Conservation (phyloP, 2,329 filamentous ascomycete species). For the Sclerotinia borealis region DNA sequence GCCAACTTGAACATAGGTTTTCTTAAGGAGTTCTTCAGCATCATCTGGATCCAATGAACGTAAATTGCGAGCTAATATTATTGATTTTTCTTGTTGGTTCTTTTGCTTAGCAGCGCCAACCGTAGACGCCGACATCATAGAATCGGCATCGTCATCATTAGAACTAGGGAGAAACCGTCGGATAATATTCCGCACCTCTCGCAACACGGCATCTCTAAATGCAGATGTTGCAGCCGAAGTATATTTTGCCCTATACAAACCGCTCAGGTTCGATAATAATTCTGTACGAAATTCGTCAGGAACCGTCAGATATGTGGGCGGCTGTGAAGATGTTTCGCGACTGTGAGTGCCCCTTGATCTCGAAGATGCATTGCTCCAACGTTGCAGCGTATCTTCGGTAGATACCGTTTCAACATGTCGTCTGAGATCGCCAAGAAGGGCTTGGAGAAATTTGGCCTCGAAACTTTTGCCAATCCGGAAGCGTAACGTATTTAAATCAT, state of each 20-base stretch:
- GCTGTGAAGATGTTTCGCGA: slow-evolving; percentile 58
- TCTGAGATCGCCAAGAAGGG: slow-evolving; percentile 72
- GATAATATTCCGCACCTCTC: slow-evolving; percentile 82
- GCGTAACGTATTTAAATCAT: slow-evolving; percentile 70
- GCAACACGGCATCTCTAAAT: slow-evolving; percentile 76
- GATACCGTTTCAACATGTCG: slow-evolving; percentile 73
- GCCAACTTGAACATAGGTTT: slow-evolving; percentile 80
- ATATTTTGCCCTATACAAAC: slow-evolving; percentile 75
- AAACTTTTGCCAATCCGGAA: slow-evolving; percentile 81
- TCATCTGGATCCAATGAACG: slow-evolving; percentile 77
- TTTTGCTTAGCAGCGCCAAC: slow-evolving; percentile 59
- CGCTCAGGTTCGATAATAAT: slow-evolving; percentile 65
- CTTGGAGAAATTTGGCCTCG: slow-evolving; percentile 71
- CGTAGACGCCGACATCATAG: slow-evolving; percentile 80
- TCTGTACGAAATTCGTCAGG: slow-evolving; percentile 64
- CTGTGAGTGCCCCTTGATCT: slow-evolving; percentile 58
- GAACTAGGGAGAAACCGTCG: slow-evolving; percentile 83
- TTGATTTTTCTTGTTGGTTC: slow-evolving; percentile 83
- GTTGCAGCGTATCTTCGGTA: slow-evolving; percentile 65
- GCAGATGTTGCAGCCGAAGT: slow-evolving; percentile 74
- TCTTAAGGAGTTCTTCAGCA: slow-evolving; percentile 74
- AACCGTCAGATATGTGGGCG: slow-evolving; percentile 70
- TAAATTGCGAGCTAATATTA: slow-evolving; percentile 80
- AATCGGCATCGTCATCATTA: slow-evolving; percentile 88
- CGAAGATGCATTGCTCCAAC: slow-evolving; percentile 76